These are phyloP conservation scores for Chlamydomonas reinhardtii DNA, from an alignment of 163 green algal genomes.

Conservation along the genomic window DNA sequence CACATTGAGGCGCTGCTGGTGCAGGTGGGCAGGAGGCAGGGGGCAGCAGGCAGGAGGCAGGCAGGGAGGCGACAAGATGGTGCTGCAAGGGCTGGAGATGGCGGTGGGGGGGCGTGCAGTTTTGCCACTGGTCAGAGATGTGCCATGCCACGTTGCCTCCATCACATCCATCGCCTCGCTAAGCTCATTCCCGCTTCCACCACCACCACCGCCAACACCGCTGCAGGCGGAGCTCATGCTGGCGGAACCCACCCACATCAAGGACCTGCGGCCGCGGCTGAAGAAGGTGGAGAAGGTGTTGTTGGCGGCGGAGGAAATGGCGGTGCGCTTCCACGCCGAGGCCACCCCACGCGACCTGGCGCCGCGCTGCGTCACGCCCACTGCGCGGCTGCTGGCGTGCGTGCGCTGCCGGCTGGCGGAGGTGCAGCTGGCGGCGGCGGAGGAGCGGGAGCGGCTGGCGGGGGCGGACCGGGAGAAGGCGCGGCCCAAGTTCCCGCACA, in stretches of 20 bases:
- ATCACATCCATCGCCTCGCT: too few species aligned
- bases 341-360: slow-evolving; percentile 53
- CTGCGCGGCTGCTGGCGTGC: slow-evolving; percentile 53
- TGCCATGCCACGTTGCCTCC: too few species aligned
- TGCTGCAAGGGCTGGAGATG: too few species aligned
- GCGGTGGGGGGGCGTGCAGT: too few species aligned
- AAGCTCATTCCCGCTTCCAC: too few species aligned
- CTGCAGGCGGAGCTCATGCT: slow-evolving; percentile 46
- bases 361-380: slow-evolving; percentile 40
- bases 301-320: slow-evolving; percentile 62
- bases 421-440: slow-evolving; percentile 50
- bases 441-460: slow-evolving; percentile 45
- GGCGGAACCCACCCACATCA: slow-evolving; percentile 54
- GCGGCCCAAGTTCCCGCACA: slow-evolving; percentile 54
- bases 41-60: background rate
- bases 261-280: slow-evolving; percentile 56
- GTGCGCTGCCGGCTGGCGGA: slow-evolving; percentile 51
- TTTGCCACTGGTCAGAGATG: too few species aligned
- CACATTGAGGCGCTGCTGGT: slow-evolving; percentile 65
- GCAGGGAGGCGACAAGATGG: too few species aligned
- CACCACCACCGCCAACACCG: background rate
- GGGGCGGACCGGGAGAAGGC: slow-evolving; percentile 53
- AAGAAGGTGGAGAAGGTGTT: slow-evolving; percentile 62
- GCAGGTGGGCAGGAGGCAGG: slow-evolving; percentile 23
- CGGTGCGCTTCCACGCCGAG: slow-evolving; percentile 48